phyloP scores from a whole-genome alignment of 106 monocot genomes.

The Acanthochlamys bracteata region DNA sequence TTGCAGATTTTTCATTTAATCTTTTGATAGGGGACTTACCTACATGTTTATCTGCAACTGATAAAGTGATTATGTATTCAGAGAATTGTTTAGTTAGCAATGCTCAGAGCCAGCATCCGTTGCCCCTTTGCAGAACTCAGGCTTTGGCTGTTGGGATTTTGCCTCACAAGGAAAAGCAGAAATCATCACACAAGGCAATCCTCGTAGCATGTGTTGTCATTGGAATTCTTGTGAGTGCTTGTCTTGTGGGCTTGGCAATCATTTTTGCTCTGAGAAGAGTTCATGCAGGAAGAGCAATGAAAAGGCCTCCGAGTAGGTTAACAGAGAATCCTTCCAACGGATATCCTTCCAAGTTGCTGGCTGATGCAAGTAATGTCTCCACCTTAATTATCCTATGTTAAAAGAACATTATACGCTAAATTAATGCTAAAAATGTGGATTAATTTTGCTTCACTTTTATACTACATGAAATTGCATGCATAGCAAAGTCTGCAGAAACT shows the following conservation, averaged over 20 bases:
- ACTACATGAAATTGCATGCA: no score
- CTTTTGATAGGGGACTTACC: constrained; percentile 75
- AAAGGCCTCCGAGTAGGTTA: constrained; percentile 51
- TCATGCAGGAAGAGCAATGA: constrained; percentile 17
- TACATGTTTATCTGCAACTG: constrained; percentile 32
- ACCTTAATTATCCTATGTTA: constrained; percentile 5
- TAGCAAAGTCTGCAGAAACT: no score
- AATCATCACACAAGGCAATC: constrained; percentile 18
- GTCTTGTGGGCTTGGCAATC: constrained; percentile 25
- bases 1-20: constrained; percentile 68
- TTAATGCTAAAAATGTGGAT: no score
- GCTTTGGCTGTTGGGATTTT: constrained; percentile 83
- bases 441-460: no score
- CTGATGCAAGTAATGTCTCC: constrained; percentile 78
- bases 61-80: constrained; percentile 30
- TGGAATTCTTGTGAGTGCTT: constrained; percentile 17
- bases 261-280: constrained; percentile 31
- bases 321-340: constrained; percentile 72
- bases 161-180: constrained; percentile 27
- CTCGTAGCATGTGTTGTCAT: constrained; percentile 25
- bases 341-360: constrained; percentile 65
- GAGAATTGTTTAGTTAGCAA: constrained; percentile 57
- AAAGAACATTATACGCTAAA: neutral
- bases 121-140: constrained; percentile 59
- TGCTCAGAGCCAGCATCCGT: constrained; percentile 52